Evolutionary conservation across 129 eudicot genomes (phyloP).

Genomic region (Pittosporum tobira): DNA sequence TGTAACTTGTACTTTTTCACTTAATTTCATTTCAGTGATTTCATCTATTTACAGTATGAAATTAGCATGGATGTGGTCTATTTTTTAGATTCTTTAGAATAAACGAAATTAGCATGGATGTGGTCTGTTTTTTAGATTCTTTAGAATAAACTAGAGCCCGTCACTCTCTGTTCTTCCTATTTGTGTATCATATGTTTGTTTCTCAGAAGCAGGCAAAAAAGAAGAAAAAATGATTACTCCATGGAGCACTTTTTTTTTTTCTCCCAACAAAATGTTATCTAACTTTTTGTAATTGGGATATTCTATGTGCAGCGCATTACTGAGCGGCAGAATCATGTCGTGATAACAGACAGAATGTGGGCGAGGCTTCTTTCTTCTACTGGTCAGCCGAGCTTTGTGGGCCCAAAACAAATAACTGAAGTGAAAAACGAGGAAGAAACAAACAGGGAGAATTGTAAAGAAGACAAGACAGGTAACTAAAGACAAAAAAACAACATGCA

Average conservation of each 20-base stretch:
- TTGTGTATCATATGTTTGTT: no score
- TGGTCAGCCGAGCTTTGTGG: slow-evolving; percentile 55
- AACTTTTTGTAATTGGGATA: slow-evolving; percentile 13
- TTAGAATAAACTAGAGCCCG: no score
- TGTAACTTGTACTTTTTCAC: not conserved
- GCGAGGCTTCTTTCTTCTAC: slow-evolving; percentile 64
- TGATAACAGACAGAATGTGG: slow-evolving; percentile 67
- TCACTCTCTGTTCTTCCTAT: no score
- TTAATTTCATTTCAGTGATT: no score
- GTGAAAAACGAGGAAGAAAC: slow-evolving; percentile 29
- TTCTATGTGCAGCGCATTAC: slow-evolving; percentile 45
- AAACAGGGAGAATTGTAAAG: slow-evolving; percentile 16
- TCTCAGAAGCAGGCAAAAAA: not conserved
- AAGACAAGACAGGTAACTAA: slow-evolving; percentile 21
- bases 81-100: no score
- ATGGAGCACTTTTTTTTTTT: not conserved
- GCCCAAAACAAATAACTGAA: slow-evolving; percentile 23
- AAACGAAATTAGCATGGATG: no score
- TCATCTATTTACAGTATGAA: no score
- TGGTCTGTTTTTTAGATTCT: no score
- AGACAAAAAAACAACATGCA: not conserved
- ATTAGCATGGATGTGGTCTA: no score
- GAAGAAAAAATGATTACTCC: not conserved
- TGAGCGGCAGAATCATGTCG: slow-evolving; percentile 42
- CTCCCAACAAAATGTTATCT: not conserved